Evolutionary conservation across 805 yeast species (phyloP), one percentile per base, ranked within the genome.

Genomic region (Komagataella phaffii): DNA sequence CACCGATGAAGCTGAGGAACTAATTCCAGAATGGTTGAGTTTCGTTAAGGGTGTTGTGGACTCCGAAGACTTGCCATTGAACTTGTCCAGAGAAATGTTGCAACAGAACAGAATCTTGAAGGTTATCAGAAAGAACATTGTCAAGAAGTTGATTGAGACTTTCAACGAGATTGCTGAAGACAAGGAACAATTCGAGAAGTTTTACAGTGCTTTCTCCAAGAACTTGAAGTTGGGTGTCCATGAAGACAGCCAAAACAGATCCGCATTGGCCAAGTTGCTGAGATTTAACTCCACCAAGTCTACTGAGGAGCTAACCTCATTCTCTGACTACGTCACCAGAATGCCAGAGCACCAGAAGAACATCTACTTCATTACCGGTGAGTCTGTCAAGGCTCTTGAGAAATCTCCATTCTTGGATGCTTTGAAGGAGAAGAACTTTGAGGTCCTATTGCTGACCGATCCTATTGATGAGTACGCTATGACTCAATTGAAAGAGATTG

Each of bases 321-420:
- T 93, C 67, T 74, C 95, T 61, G 99, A 93, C 77, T 93, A 93
- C 77, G 95, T 93, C 59, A 91, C 98, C 61, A 87, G 98, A 77
- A 93, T 93, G 99, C 96, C 93, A 71, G 97, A 89, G 76, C 96
- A 88, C 80, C 99, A 93, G 80, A 90, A 93, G 93, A 93, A 93
- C 81, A 88, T 93, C 68, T 93, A 93, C 84, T 93, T 80, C 83
- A 93, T 93, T 73, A 93, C 99, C 69, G 99, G 99, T 85, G 99
- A 93, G 80, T 81, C 95, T 56, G 72, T 88, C 70, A 91, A 93
- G 83, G 88, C 96, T 62, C 96, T 93, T 65, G 97, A 93, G 81
- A 88, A 88, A 75, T 91, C 98, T 62, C 99, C 99, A 74, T 93
- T 93, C 87, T 83, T 93, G 73, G 98, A 93, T 67, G 97, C 95